These are phyloP conservation scores for Avena eriantha DNA, from an alignment of 176 grass and related monocot species.

Conservation along the genomic window DNA sequence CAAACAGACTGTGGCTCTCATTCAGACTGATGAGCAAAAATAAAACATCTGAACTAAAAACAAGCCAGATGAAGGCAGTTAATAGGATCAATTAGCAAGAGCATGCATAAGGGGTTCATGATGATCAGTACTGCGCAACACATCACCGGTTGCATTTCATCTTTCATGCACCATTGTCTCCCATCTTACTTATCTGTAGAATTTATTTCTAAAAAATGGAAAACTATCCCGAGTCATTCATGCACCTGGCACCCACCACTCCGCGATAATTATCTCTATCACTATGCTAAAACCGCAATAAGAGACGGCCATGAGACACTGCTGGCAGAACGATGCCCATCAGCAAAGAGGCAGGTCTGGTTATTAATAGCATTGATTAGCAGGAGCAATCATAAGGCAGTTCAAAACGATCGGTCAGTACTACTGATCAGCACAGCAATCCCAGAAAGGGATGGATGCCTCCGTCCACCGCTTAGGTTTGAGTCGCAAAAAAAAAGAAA, in stretches of 20 bases:
- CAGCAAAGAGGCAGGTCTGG: neutral
- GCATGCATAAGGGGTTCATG: neutral
- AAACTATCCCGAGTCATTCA: neutral
- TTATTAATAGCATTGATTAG: neutral
- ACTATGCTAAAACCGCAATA: neutral
- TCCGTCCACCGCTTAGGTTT: neutral
- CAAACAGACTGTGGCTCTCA: neutral
- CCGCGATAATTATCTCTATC: neutral
- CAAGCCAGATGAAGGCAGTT: neutral
- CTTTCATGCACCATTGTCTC: neutral
- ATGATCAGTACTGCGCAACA: neutral
- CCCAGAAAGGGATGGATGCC: neutral
- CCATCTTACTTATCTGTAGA: neutral
- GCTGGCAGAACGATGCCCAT: neutral
- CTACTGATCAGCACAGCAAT: neutral
- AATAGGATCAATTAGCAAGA: neutral
- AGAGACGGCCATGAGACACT: neutral
- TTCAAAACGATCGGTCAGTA: neutral
- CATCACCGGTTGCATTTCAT: neutral
- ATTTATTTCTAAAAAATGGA: neutral
- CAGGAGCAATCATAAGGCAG: neutral
- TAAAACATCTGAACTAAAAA: neutral
- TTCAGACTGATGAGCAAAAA: slow-evolving; percentile 16
- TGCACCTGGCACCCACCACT: neutral
- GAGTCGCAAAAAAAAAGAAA: neutral